Conservation (phyloP, 1,284 basidiomycete species). For the Volvariella volvacea region DNA sequence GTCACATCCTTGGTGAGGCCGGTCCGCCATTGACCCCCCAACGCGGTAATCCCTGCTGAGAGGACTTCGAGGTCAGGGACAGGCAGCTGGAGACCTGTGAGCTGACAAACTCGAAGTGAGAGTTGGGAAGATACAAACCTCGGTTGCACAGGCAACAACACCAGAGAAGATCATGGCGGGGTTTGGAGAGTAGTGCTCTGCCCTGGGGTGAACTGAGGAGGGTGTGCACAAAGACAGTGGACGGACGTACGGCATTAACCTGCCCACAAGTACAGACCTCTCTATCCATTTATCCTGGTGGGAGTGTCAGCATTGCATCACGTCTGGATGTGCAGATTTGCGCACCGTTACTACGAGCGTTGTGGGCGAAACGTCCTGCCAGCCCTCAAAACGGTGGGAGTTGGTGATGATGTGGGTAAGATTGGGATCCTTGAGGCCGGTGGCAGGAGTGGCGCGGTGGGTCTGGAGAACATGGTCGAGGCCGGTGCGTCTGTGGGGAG, state of each 20-base stretch:
- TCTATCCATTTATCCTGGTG: constrained; percentile 62
- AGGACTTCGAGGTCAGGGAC: constrained; percentile 66
- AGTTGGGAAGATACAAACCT: constrained; percentile 33
- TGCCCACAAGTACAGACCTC: constrained; percentile 50
- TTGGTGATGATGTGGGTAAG: constrained; percentile 42
- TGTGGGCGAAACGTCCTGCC: constrained; percentile 25
- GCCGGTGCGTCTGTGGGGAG: constrained; percentile 19
- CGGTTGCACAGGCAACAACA: constrained; percentile 62
- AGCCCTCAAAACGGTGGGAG: constrained; percentile 48
- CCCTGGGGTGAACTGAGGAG: constrained; percentile 21
- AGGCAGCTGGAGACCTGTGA: constrained; percentile 56
- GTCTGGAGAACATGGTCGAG: constrained; percentile 27
- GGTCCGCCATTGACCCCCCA: constrained; percentile 79
- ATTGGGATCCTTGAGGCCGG: constrained; percentile 20
- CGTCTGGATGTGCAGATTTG: background rate
- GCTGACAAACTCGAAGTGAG: constrained; percentile 1
- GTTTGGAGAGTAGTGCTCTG: constrained; percentile 67
- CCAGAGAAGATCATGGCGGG: constrained; percentile 78
- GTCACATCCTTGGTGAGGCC: constrained; percentile 80
- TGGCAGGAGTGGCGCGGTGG: constrained; percentile 34
- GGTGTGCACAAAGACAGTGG: background rate
- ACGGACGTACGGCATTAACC: constrained; percentile 46
- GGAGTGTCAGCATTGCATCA: constrained; percentile 7
- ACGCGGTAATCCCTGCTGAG: constrained; percentile 60
- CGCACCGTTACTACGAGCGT: constrained; percentile 37